Percentiles rank a stretch among this genome's conserved stretches.
Conservation (phyloP, 805 yeast species). For the Starmerella kuoi region DNA sequence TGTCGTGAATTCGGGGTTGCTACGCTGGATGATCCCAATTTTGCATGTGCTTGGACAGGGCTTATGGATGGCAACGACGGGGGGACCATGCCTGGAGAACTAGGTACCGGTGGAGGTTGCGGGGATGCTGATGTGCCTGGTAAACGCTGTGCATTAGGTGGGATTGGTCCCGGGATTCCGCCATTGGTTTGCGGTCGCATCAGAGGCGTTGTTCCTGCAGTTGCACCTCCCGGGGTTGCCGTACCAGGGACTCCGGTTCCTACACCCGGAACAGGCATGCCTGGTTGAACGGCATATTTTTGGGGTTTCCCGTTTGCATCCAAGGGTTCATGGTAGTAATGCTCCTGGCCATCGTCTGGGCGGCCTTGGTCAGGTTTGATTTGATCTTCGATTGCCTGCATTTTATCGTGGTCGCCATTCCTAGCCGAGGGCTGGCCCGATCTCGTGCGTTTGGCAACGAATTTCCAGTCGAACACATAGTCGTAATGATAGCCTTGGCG, state of each 20-base stretch:
- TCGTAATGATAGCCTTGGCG: slow-evolving; percentile 85
- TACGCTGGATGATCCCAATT: background rate
- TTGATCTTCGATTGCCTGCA: slow-evolving; percentile 3
- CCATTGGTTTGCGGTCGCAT: background rate
- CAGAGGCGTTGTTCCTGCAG: background rate
- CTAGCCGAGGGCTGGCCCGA: background rate
- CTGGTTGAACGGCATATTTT: background rate
- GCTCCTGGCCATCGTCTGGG: slow-evolving; percentile 14
- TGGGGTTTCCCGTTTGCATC: background rate
- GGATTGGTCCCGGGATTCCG: background rate
- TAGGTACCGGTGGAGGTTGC: background rate
- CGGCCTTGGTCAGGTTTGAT: slow-evolving; percentile 4
- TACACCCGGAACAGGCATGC: too few relatives aligned
- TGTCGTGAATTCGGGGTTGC: slow-evolving; percentile 1
- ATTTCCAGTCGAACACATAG: slow-evolving; percentile 87
- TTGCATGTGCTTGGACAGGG: background rate
- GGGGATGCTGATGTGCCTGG: background rate
- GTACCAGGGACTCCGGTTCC: background rate
- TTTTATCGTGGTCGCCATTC: slow-evolving; percentile 5
- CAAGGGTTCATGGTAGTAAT: slow-evolving; percentile 11
- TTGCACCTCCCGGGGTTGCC: background rate
- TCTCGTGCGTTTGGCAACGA: slow-evolving; percentile 15
- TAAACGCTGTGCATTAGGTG: background rate
- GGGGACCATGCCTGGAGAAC: slow-evolving; percentile 1
- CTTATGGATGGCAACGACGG: slow-evolving; percentile 2